Conservation (phyloP, 2,329 filamentous ascomycete genomes). For the Fusarium cicatricum region DNA sequence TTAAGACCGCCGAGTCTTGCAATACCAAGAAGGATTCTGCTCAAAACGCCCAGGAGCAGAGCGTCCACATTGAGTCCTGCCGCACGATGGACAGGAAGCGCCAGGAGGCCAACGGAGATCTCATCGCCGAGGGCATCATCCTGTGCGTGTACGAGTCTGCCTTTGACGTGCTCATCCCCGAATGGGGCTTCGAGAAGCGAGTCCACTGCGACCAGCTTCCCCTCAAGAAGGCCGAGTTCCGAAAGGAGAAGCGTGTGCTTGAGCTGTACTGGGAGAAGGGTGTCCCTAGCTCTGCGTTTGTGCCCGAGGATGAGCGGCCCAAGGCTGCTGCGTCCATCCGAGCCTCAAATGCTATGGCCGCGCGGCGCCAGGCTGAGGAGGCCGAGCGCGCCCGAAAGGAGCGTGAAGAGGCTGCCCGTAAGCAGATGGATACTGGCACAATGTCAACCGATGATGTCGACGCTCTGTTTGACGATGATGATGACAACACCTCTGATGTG, state of each 20-base stretch:
- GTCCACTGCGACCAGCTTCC: conserved; percentile 98
- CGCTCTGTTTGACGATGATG: conserved; percentile 94
- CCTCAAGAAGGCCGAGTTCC: conserved; percentile 98
- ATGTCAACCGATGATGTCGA: conserved; percentile 94
- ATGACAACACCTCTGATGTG: conserved; percentile 85
- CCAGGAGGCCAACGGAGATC: conserved; percentile 85
- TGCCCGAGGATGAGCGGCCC: conserved; percentile 95
- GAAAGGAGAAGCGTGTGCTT: conserved; percentile 92
- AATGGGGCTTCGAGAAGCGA: conserved; percentile 99
- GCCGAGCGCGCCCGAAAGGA: conserved; percentile 84
- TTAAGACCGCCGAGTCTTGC: conserved; percentile 93
- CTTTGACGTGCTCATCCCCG: conserved; percentile 96
- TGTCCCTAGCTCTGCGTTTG: conserved; percentile 92
- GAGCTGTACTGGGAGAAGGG: conserved; percentile 99
- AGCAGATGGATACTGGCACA: conserved; percentile 93
- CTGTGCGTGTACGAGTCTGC: conserved; percentile 98
- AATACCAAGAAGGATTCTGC: conserved; percentile 99
- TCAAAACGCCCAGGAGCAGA: conserved; percentile 97
- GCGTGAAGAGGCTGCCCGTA: conserved; percentile 87
- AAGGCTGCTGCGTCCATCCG: conserved; percentile 80
- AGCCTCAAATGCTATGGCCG: conserved; percentile 76
- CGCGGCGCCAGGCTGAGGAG: conserved; percentile 81
- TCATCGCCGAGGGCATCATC: conserved; percentile 95
- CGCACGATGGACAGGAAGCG: conserved; percentile 93
- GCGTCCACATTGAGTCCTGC: conserved; percentile 97